Percentiles rank a stretch among this genome's conserved stretches.
These are phyloP conservation scores for Ogataea sp. DNA, from an alignment of 805 yeast species.

Conservation along the genomic window DNA sequence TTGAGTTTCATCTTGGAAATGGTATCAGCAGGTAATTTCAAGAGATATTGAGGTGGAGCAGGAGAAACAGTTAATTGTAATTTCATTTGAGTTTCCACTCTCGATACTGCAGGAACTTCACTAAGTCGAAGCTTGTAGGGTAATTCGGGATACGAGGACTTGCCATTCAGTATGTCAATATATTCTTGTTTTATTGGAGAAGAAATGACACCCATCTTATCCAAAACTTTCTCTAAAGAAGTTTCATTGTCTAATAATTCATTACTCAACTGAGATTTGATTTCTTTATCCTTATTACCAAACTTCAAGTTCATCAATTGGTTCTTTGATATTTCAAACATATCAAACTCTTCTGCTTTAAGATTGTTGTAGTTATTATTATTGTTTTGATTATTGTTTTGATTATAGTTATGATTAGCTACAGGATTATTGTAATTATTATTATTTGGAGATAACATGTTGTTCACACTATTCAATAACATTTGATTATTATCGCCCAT, in stretches of 20 bases:
- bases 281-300: constrained; percentile 26
- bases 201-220: neutral
- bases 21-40: constrained; percentile 82
- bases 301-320: constrained; percentile 46
- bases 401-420: too few species aligned
- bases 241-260: neutral
- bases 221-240: neutral
- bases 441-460: too few species aligned
- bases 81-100: constrained; percentile 95
- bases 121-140: constrained; percentile 45
- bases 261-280: neutral
- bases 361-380: too few species aligned
- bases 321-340: constrained; percentile 37
- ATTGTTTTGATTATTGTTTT: too few species aligned
- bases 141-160: constrained; percentile 14
- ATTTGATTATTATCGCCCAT: too few species aligned
- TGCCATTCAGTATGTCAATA: constrained; percentile 11
- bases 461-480: too few species aligned
- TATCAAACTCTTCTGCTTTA: constrained; percentile 17
- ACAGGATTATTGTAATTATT: too few species aligned
- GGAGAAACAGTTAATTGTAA: constrained; percentile 62
- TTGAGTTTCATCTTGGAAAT: constrained; percentile 83
- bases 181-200: constrained; percentile 21
- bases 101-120: constrained; percentile 69
- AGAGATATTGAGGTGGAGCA: constrained; percentile 61